These are phyloP conservation scores for Blepharisma japonicum DNA, from an alignment of 73 alveolate species.

Conservation along the genomic window DNA sequence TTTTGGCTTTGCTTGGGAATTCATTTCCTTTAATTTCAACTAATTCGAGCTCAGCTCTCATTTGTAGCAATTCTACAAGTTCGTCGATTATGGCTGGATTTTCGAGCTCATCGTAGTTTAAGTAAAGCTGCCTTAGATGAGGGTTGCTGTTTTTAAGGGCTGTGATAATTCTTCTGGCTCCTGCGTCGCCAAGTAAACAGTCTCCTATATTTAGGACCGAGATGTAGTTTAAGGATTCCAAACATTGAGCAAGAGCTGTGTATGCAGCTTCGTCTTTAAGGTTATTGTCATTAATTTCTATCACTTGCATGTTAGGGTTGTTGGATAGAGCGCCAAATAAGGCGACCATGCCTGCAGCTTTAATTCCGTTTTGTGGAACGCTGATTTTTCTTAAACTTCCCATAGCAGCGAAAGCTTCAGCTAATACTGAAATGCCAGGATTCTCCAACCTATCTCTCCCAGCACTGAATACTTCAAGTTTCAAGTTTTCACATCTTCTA, in stretches of 20 bases:
- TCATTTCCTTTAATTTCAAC: conserved; percentile 71
- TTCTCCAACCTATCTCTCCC: conserved; percentile 87
- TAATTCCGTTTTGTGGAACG: conserved; percentile 83
- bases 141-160: conserved; percentile 45
- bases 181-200: conserved; percentile 68
- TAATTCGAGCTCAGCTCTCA: conserved; percentile 65
- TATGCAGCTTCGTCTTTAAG: conserved; percentile 67
- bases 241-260: conserved; percentile 42
- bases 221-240: conserved; percentile 43
- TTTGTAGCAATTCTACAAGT: conserved; percentile 54
- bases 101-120: conserved; percentile 76
- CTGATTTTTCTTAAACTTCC: conserved; percentile 61
- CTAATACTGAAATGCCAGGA: conserved; percentile 75
- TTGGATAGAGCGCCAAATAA: conserved; percentile 54
- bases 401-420: conserved; percentile 65
- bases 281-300: conserved; percentile 78
- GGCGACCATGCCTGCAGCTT: conserved; percentile 79
- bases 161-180: conserved; percentile 56
- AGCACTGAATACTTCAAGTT: conserved; percentile 63
- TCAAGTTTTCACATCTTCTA: conserved; percentile 54
- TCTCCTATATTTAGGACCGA: conserved; percentile 71
- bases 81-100: conserved; percentile 47
- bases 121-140: conserved; percentile 56
- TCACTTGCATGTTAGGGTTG: conserved; percentile 53
- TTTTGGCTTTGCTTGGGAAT: conserved; percentile 35